These are phyloP conservation scores for Comarum palustre DNA, from an alignment of 306 rosid species.

Conservation along the genomic window DNA sequence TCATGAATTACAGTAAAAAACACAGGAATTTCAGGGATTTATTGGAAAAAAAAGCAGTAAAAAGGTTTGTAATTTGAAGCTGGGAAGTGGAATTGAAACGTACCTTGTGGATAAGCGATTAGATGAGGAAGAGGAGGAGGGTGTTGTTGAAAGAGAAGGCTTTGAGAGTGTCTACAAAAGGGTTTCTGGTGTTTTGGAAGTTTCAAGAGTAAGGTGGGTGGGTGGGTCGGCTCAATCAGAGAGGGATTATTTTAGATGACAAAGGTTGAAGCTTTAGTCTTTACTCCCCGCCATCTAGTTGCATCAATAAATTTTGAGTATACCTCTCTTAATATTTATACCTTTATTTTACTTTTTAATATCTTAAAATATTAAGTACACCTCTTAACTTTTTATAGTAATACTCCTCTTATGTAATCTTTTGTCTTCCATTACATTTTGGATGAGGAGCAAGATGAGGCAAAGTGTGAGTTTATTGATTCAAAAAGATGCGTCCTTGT, in stretches of 20 bases:
- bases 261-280: not conserved
- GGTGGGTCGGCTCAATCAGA: slow-evolving; percentile 1
- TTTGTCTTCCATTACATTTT: no score
- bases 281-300: no score
- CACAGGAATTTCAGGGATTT: not conserved
- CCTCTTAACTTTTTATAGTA: no score
- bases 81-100: not conserved
- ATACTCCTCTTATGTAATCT: no score
- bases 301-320: no score
- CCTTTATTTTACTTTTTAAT: no score
- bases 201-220: not conserved
- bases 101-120: slow-evolving; percentile 11
- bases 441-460: no score
- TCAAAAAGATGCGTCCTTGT: no score
- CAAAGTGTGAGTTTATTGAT: no score
- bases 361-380: no score
- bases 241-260: not conserved
- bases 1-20: not conserved
- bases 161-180: slow-evolving; percentile 9
- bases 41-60: not conserved
- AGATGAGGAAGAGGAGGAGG: not conserved
- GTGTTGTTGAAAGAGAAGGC: not conserved
- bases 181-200: slow-evolving; percentile 6
- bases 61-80: slow-evolving; percentile 1
- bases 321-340: no score